phyloP scores from a whole-genome alignment of 2,329 filamentous ascomycete species.

The Aspergillus quadricinctus region DNA sequence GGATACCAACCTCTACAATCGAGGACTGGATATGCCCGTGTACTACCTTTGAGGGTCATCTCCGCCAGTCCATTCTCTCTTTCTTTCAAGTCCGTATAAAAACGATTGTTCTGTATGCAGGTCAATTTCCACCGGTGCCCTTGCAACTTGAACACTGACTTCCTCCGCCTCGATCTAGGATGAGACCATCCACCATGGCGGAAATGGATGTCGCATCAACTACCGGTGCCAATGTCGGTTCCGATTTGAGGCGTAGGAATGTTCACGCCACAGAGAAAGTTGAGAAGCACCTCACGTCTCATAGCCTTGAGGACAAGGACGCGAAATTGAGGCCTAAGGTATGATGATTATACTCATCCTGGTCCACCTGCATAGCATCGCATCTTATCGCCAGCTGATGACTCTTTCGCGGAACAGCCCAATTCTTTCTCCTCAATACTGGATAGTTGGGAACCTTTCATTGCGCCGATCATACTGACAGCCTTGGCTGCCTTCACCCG shows the following conservation, averaged over 20 bases:
- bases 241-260: slow-evolving; percentile 42
- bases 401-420: slow-evolving; percentile 18
- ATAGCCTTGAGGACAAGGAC: slow-evolving; percentile 23
- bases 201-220: slow-evolving; percentile 29
- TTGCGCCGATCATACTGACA: slow-evolving; percentile 62
- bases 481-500: slow-evolving; percentile 61
- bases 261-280: slow-evolving; percentile 29
- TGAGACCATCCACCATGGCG: slow-evolving; percentile 23
- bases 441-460: slow-evolving; percentile 59
- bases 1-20: not conserved
- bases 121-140: not conserved
- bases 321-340: slow-evolving; percentile 37
- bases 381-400: not conserved
- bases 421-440: slow-evolving; percentile 36
- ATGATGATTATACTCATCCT: slow-evolving; percentile 5
- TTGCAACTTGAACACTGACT: not conserved
- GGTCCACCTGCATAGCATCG: not conserved
- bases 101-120: not conserved
- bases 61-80: not conserved
- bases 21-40: not conserved
- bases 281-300: slow-evolving; percentile 13
- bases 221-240: slow-evolving; percentile 30
- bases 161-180: not conserved
- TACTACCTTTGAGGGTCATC: not conserved
- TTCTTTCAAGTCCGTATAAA: not conserved